Evolutionary conservation across 495 filamentous ascomycete genomes (phyloP), one percentile per base, ranked within the genome.

Genomic region (Tuber microsphaerosporum): DNA sequence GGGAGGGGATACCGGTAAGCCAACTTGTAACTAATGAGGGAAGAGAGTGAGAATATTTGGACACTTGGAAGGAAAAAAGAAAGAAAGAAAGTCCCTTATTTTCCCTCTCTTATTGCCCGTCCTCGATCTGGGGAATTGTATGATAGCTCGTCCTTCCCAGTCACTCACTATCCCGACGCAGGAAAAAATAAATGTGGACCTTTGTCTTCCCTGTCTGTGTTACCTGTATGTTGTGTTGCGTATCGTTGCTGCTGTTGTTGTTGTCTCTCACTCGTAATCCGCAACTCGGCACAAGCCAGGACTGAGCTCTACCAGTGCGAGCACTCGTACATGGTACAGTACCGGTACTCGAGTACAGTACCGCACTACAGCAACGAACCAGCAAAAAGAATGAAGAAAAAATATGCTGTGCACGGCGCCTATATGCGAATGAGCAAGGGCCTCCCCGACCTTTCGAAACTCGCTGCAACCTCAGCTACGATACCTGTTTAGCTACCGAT

Each of bases 11-110:
- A 37, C 34, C 34, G 34, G 34, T 37, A 39, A n/a, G 71, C 22
- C 16, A 61, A 48, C 34, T 43, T 71, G 45, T 80, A 65, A 65
- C 68, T 79, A 71, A 79, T 72, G 75, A 69, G 72, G 74, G 70
- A 65, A 34, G 56, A 65, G 26, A 31, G 14, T 14, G n/a, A 41
- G 39, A 5, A 41, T 41, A 41, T 3, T 10, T 6, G 48, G 48
- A 26, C n/a, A n/a, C 48, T 56, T 20, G 48, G 4, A 9, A 6
- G 10, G 42, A 43, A 43, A 43, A 43, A 43, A 43, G 10, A 12
- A 12, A 43, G 9, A 43, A 43, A 43, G 10, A 43, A 43, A 43
- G 42, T n/a, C 42, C 42, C 42, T 12, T 43, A 43, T 43, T 43
- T 43, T 43, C 42, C 7, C 42, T 43, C 9, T 46, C 45, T 46